Evolutionary conservation across 768 basidiomycete genomes (phyloP), one percentile per base, ranked within the genome.

Genomic region (Kwoniella shandongensis): DNA sequence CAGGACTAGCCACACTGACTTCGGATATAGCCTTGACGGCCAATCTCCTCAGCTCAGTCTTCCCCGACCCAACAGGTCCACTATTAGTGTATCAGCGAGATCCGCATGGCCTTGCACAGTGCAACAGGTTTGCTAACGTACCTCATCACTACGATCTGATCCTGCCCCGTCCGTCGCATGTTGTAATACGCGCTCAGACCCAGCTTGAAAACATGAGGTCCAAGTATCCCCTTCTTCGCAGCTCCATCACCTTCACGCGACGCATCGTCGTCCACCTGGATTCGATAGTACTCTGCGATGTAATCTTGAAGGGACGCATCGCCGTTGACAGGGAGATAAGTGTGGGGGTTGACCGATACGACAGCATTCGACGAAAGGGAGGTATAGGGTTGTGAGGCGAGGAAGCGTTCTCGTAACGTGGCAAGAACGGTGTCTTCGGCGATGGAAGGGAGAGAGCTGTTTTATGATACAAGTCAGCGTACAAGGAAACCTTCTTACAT

Each of bases 101-200:
- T n/a, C n/a, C n/a, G n/a, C n/a, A n/a, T n/a, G n/a, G n/a, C n/a
- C n/a, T n/a, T n/a, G n/a, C n/a, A n/a, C n/a, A n/a, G n/a, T n/a
- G n/a, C n/a, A n/a, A n/a, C n/a, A n/a, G n/a, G n/a, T n/a, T n/a
- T n/a, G n/a, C n/a, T n/a, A n/a, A n/a, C n/a, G n/a, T n/a, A 93
- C 93, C 80, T 89, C 63, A 97, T 81, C 23, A 97, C 76, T 18
- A 99, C 82, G 45, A 86, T 83, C 78, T 97, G 94, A 76, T 99
- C 94, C 80, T 94, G 90, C 0, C 85, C 83, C 0, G 94, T 99
- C 65, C 94, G 81, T 47, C 86, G 81, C 92, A 97, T 94, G 77
- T 97, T 91, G 75, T 92, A 97, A 78, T 93, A 97, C 4, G 90
- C 86, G 78, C 89, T 88, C 67, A 91, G 87, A 4, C 90, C 89